Evolutionary conservation across 2,329 filamentous ascomycete genomes (phyloP).

Genomic region (Sporothrix phasma): DNA sequence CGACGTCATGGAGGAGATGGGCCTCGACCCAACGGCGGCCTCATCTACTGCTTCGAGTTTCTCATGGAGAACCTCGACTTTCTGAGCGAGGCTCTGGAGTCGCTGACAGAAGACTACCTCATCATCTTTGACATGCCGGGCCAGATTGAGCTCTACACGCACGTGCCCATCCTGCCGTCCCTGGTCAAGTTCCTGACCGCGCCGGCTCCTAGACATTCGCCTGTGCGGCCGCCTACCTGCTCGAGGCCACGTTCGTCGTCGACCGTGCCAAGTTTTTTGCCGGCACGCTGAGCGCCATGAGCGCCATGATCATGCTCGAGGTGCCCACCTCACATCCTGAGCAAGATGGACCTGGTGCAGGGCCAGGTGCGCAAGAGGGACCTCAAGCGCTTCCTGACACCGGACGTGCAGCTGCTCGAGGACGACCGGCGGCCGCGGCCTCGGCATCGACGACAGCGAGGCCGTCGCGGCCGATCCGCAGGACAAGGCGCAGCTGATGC

Average conservation of each 20-base stretch:
- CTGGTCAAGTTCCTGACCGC: conserved; percentile 74
- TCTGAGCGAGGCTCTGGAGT: conserved; percentile 72
- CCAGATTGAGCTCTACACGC: conserved; percentile 97
- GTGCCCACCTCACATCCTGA: conserved; percentile 87
- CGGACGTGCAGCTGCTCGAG: conserved; percentile 72
- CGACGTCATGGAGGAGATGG: conserved; percentile 94
- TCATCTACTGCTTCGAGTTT: conserved; percentile 96
- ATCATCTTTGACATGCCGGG: conserved; percentile 99
- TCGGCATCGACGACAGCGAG: conserved; percentile 16
- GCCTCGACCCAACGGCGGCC: conserved; percentile 78
- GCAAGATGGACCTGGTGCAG: conserved; percentile 96
- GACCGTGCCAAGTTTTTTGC: conserved; percentile 97
- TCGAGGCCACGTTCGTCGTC: conserved; percentile 91
- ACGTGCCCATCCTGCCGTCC: conserved; percentile 82
- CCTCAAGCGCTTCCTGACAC: conserved; percentile 79
- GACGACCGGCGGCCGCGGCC: conserved; percentile 52
- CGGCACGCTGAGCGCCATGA: conserved; percentile 92
- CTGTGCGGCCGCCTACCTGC: conserved; percentile 88
- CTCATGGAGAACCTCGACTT: conserved; percentile 91
- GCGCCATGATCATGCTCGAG: conserved; percentile 97
- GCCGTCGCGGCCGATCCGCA: conserved; percentile 41
- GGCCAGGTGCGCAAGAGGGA: conserved; percentile 81
- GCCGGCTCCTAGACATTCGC: conserved; percentile 77
- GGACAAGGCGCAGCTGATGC: conserved; percentile 63
- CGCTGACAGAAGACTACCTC: conserved; percentile 85